Evolutionary conservation across 2,329 filamentous ascomycete genomes (phyloP), one percentile per base, ranked within the genome.

Genomic region (Daldinia sp.): DNA sequence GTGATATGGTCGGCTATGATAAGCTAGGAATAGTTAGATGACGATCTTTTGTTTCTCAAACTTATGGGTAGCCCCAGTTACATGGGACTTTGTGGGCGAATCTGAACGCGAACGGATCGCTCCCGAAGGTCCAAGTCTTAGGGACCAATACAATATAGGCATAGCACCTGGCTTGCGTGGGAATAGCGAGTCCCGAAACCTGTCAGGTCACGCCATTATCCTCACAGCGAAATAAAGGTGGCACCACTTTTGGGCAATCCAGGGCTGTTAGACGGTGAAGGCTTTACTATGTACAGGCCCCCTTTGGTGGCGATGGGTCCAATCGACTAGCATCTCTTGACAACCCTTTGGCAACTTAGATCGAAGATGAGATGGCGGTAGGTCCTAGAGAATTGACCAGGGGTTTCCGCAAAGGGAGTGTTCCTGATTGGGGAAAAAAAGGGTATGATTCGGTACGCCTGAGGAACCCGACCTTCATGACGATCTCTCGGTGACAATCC

Each of bases 301-400:
- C 64, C 57, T 50, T 61, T 62, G 50, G 65, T 64, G 61, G 63
- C 67, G 58, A 66, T 66, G 54, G 58, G 61, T 17, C 53, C 67
- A 61, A 66, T 67, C 50, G 59, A 66, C 63, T 63, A 67, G 67
- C 63, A 69, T 68, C 63, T 68, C 63, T 67, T 52, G 50, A 66
- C 63, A 69, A 64, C 63, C 53, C 56, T 67, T 64, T 69, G 67
- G 67, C 67, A 67, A 60, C 62, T 67, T 57, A 70, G 68, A 70
- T 70, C 68, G 68, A 70, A 70, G 68, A 70, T 68, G 61, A 68
- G 62, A 68, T 70, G 68, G 65, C 63, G 63, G 64, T 63, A 57
- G 61, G 49, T 17, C 30, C 25, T 29, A 30, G 29, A 23, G 17
- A 27, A 17, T n/a, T 48, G 29, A 32, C 25, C 45, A 27, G 39